Conservation (phyloP, 2,329 filamentous ascomycete genomes). For the Proliferodiscus dingleyae region DNA sequence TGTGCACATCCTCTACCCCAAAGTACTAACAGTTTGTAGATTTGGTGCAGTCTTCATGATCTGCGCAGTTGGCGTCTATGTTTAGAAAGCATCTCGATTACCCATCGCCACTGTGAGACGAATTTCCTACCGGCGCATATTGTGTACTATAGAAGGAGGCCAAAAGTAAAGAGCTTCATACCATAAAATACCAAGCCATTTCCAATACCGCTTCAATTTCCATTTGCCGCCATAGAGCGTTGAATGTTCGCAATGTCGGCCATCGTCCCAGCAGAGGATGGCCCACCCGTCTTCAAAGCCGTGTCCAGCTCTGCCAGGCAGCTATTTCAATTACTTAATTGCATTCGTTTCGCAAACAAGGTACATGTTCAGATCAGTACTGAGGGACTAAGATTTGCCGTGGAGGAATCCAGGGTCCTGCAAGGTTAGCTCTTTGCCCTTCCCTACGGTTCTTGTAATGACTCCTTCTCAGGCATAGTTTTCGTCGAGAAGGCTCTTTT, state of each 20-base stretch:
- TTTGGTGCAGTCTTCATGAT: slow-evolving; percentile 98
- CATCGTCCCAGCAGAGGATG: slow-evolving; percentile 18
- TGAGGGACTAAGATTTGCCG: slow-evolving; percentile 81
- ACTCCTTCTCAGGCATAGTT: slow-evolving; percentile 52
- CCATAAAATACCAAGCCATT: slow-evolving; percentile 16
- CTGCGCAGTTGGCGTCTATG: slow-evolving; percentile 97
- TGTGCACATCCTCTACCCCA: slow-evolving; percentile 1
- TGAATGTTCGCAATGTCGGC: slow-evolving; percentile 24
- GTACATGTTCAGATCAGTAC: slow-evolving; percentile 70
- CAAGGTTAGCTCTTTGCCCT: slow-evolving; percentile 58
- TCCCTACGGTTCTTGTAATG: slow-evolving; percentile 11
- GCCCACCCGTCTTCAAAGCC: slow-evolving; percentile 61
- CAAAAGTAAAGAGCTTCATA: slow-evolving; percentile 26
- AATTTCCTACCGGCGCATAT: slow-evolving; percentile 23
- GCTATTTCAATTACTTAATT: slow-evolving; percentile 59
- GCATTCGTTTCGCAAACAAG: slow-evolving; percentile 52
- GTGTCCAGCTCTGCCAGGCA: slow-evolving; percentile 75
- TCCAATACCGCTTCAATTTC: slow-evolving; percentile 5
- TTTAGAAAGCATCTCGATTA: slow-evolving; percentile 48
- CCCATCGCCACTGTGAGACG: slow-evolving; percentile 14
- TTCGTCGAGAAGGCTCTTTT: slow-evolving; percentile 89
- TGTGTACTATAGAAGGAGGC: slow-evolving; percentile 30
- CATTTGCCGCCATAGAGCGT: neutral
- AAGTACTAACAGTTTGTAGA: slow-evolving; percentile 41
- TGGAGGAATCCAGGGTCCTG: slow-evolving; percentile 84